Conservation (phyloP, 208 protist genomes). For the Trypanosoma rangeli region DNA sequence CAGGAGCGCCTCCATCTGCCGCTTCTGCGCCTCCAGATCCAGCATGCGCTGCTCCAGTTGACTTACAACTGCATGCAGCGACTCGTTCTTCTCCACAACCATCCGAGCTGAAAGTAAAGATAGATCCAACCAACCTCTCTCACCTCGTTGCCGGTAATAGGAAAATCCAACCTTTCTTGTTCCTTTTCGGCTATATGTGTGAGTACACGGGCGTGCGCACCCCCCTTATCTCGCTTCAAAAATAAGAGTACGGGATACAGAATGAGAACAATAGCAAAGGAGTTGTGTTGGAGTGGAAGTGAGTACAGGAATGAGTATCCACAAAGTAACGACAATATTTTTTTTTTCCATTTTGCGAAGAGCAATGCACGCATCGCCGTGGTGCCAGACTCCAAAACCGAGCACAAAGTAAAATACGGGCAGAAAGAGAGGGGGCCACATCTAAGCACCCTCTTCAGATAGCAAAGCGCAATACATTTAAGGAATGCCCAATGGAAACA, state of each 20-base stretch:
- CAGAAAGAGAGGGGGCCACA: neutral
- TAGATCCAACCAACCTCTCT: neutral
- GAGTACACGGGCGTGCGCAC: neutral
- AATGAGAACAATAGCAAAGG: neutral
- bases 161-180: neutral
- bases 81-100: neutral
- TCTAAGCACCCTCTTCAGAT: neutral
- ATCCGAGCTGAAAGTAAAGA: constrained; percentile 3
- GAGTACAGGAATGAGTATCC: neutral
- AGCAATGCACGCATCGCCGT: neutral
- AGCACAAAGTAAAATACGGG: neutral
- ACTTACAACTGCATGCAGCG: constrained; percentile 8
- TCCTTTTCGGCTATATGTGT: neutral
- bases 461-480: constrained; percentile 19
- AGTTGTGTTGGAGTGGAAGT: neutral
- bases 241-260: neutral
- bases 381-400: neutral
- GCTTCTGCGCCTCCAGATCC: constrained; percentile 51
- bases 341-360: no score
- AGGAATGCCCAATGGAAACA: constrained; percentile 14
- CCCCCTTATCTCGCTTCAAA: neutral
- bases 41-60: constrained; percentile 31
- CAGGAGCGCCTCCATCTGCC: constrained; percentile 28
- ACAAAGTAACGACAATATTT: neutral
- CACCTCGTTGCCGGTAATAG: neutral